Evolutionary conservation across 1,284 basidiomycete genomes (phyloP).

Genomic region (Anthracocystis walkeri): DNA sequence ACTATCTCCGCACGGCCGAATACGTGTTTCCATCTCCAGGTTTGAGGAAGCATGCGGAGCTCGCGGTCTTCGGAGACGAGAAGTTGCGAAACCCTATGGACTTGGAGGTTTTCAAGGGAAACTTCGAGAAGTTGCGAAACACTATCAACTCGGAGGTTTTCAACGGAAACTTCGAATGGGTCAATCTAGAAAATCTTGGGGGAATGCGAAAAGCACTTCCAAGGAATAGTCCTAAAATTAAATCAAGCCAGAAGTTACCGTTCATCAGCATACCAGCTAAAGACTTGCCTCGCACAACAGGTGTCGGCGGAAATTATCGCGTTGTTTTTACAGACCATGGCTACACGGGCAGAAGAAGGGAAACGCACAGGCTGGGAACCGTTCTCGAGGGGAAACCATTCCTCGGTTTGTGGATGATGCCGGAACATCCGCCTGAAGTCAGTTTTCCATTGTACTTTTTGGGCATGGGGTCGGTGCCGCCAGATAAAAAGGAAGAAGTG

Average conservation of each 20-base stretch:
- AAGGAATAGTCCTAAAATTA: background rate
- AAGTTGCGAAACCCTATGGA: background rate
- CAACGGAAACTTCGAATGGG: background rate
- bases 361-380: background rate
- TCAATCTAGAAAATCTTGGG: background rate
- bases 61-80: background rate
- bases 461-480: background rate
- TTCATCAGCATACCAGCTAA: background rate
- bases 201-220: background rate
- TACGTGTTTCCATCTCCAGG: background rate
- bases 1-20: background rate
- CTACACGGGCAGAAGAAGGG: background rate
- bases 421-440: background rate
- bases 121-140: too few species aligned
- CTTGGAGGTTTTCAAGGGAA: background rate
- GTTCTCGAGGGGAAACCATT: background rate
- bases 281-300: background rate
- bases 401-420: background rate
- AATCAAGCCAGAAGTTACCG: background rate
- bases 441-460: background rate
- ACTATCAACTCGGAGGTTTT: background rate
- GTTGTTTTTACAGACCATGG: background rate
- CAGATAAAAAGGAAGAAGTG: background rate
- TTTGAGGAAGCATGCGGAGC: background rate
- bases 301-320: background rate